Conservation (phyloP, 2,329 filamentous ascomycete genomes). For the Incumbomyces lentus region DNA sequence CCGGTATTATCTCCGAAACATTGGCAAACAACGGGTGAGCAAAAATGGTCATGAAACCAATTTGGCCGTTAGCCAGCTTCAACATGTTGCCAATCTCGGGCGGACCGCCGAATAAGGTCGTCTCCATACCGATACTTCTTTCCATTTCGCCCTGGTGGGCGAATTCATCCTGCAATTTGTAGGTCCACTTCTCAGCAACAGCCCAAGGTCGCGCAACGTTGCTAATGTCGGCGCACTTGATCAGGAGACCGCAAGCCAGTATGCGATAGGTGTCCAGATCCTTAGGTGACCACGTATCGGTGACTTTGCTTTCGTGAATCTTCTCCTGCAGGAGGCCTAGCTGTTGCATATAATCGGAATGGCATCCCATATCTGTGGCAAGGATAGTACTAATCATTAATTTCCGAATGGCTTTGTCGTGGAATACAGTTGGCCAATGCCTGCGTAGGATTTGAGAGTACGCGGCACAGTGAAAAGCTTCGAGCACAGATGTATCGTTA, state of each 20-base stretch:
- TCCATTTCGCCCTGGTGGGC: constrained; percentile 90
- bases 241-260: constrained; percentile 77
- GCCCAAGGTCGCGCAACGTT: constrained; percentile 85
- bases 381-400: constrained; percentile 97
- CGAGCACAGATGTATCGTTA: constrained; percentile 91
- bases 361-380: constrained; percentile 92
- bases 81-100: constrained; percentile 72
- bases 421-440: constrained; percentile 78
- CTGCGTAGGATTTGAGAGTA: constrained; percentile 91
- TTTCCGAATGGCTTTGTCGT: constrained; percentile 67
- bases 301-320: constrained; percentile 53
- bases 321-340: constrained; percentile 72
- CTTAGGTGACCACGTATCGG: constrained; percentile 66
- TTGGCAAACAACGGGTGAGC: constrained; percentile 84
- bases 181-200: constrained; percentile 78
- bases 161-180: constrained; percentile 91
- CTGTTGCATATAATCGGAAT: constrained; percentile 93
- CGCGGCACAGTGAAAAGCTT: constrained; percentile 94
- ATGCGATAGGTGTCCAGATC: constrained; percentile 66
- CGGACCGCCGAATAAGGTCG: constrained; percentile 69
- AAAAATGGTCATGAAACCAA: constrained; percentile 94
- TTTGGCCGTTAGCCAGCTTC: constrained; percentile 76
- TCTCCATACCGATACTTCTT: constrained; percentile 71
- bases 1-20: constrained; percentile 74
- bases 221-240: constrained; percentile 98